These are phyloP conservation scores for Cladosporium austrohemisphaericum DNA, from an alignment of 2,329 filamentous ascomycete genomes.

Conservation along the genomic window DNA sequence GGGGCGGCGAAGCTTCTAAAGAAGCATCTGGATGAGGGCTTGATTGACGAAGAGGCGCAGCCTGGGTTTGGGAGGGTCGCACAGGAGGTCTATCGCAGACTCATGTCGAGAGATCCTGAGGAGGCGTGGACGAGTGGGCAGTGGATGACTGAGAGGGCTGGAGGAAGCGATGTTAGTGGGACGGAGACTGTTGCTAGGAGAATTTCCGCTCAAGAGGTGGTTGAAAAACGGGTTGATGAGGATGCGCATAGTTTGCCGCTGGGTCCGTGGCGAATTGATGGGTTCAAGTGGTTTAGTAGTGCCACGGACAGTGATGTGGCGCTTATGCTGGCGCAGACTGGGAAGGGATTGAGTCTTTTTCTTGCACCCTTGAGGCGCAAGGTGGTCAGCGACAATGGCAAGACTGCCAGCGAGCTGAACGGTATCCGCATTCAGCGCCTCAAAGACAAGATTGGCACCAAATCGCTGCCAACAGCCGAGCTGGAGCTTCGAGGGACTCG, in stretches of 20 bases:
- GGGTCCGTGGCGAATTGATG: constrained; percentile 55
- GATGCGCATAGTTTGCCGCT: constrained; percentile 40
- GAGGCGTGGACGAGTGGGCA: constrained; percentile 68
- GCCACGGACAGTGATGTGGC: constrained; percentile 64
- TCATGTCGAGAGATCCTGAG: constrained; percentile 51
- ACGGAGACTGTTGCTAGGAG: constrained; percentile 55
- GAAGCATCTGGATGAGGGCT: constrained; percentile 41
- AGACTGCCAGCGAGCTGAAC: constrained; percentile 44
- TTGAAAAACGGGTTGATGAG: background rate
- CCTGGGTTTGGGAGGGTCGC: constrained; percentile 22
- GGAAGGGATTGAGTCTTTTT: constrained; percentile 57
- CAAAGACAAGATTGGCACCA: constrained; percentile 70
- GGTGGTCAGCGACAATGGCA: constrained; percentile 20
- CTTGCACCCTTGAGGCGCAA: constrained; percentile 58
- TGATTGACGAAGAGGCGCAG: background rate
- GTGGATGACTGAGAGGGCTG: constrained; percentile 72
- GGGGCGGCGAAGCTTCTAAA: constrained; percentile 55
- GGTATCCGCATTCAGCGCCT: constrained; percentile 65
- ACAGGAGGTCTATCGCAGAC: constrained; percentile 40
- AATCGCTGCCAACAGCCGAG: constrained; percentile 67
- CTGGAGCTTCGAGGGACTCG: constrained; percentile 50
- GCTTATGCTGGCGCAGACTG: constrained; percentile 60
- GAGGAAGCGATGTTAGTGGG: constrained; percentile 65
- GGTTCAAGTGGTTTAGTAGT: constrained; percentile 70
- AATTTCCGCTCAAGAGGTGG: background rate